These are phyloP conservation scores for Vigna radiata DNA, from an alignment of 306 rosid genomes.

Conservation along the genomic window DNA sequence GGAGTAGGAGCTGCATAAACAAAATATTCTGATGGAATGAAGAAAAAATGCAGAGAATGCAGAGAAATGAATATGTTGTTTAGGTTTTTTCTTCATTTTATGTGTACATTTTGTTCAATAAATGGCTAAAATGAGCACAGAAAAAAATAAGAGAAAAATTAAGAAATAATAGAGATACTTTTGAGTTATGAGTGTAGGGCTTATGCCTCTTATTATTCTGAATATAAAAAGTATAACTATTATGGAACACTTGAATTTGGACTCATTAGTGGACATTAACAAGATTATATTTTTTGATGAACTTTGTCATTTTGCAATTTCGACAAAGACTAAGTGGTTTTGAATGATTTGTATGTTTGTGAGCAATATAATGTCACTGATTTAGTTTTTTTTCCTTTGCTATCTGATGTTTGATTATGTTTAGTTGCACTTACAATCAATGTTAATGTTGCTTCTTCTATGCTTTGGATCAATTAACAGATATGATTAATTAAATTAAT, in stretches of 20 bases:
- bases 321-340: constrained; percentile 15
- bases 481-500: not conserved
- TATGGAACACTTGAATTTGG: constrained; percentile 39
- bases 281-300: not conserved
- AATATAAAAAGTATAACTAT: constrained; percentile 10
- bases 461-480: not conserved
- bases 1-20: constrained; percentile 74
- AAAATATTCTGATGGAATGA: not conserved
- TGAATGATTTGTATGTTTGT: not conserved
- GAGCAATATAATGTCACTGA: not conserved
- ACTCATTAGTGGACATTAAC: not conserved
- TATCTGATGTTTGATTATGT: constrained; percentile 35
- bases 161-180: not conserved
- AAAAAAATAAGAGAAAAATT: no score
- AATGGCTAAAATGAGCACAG: constrained; percentile 25
- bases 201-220: constrained; percentile 4
- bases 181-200: not conserved
- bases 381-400: constrained; percentile 16
- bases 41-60: constrained; percentile 4
- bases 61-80: constrained; percentile 18
- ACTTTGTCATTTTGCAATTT: constrained; percentile 32
- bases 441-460: not conserved
- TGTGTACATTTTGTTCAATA: constrained; percentile 61
- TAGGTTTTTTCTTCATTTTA: constrained; percentile 40
- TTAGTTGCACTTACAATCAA: not conserved